Evolutionary conservation across 2,329 filamentous ascomycete genomes (phyloP).

Genomic region (Phyllosticta citriasiana): DNA sequence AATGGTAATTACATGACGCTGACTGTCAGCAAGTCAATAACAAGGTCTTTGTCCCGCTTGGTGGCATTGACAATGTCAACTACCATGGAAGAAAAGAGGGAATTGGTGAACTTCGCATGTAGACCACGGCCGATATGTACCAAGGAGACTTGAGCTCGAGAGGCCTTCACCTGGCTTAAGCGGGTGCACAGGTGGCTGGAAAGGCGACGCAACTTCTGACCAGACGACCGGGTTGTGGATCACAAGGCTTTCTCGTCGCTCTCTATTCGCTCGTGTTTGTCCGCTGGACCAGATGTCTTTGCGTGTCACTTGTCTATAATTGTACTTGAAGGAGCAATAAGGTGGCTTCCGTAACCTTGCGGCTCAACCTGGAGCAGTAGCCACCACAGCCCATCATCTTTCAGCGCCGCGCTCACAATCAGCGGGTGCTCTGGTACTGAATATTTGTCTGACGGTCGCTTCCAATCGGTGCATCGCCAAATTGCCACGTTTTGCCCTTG

Average conservation of each 20-base stretch:
- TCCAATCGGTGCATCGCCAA: not conserved
- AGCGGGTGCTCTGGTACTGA: too few relatives aligned
- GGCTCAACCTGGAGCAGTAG: not conserved
- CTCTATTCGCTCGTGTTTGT: not conserved
- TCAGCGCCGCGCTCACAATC: too few relatives aligned
- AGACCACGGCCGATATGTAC: not conserved
- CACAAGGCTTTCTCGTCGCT: not conserved
- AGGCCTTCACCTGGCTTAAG: not conserved
- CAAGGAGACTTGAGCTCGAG: not conserved
- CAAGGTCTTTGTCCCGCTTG: too few relatives aligned
- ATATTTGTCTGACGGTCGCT: too few relatives aligned
- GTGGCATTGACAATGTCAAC: too few relatives aligned
- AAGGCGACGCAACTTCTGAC: not conserved
- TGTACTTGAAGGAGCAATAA: not conserved
- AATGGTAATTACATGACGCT: too few relatives aligned
- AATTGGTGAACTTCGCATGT: too few relatives aligned
- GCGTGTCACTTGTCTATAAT: too few relatives aligned
- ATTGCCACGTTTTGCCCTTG: too few relatives aligned
- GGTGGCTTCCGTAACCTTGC: not conserved
- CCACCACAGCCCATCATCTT: too few relatives aligned
- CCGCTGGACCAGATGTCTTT: not conserved
- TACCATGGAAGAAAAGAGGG: too few relatives aligned
- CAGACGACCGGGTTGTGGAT: not conserved
- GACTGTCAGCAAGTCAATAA: too few relatives aligned
- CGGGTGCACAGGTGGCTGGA: not conserved